Conservation (phyloP, 169 alveolate genomes). For the Plasmodium fragile region DNA sequence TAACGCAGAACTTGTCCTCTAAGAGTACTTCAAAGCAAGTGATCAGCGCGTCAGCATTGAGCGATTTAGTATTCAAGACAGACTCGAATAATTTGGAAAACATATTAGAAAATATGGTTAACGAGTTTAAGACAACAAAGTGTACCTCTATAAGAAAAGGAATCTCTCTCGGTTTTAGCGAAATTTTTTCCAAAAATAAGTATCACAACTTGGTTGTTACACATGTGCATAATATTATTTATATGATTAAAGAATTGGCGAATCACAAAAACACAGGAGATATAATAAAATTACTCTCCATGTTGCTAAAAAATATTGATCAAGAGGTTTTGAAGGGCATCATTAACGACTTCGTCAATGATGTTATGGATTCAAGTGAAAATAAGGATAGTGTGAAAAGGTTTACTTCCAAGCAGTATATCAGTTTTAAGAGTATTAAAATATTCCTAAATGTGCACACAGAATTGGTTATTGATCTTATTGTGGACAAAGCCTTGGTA, state of each 20-base stretch:
- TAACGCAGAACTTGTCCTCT: slow-evolving; percentile 74
- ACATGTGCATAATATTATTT: slow-evolving; percentile 50
- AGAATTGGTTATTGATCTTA: slow-evolving; percentile 43
- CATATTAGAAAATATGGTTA: slow-evolving; percentile 59
- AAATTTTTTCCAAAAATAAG: slow-evolving; percentile 67
- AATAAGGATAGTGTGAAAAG: not conserved
- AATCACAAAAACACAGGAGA: slow-evolving; percentile 44
- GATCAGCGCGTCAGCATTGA: slow-evolving; percentile 66
- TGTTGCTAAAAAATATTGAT: slow-evolving; percentile 45
- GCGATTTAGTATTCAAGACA: slow-evolving; percentile 67
- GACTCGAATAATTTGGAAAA: slow-evolving; percentile 34
- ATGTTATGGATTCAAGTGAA: not conserved
- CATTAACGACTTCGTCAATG: slow-evolving; percentile 22
- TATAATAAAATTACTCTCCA: slow-evolving; percentile 30
- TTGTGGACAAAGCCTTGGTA: slow-evolving; percentile 23
- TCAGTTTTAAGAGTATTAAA: slow-evolving; percentile 67
- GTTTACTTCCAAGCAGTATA: slow-evolving; percentile 25
- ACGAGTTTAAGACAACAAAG: slow-evolving; percentile 62
- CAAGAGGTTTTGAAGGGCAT: slow-evolving; percentile 13
- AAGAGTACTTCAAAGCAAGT: slow-evolving; percentile 53
- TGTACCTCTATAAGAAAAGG: slow-evolving; percentile 58
- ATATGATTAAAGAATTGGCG: slow-evolving; percentile 75
- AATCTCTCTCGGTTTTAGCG: slow-evolving; percentile 63
- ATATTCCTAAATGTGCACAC: slow-evolving; percentile 61
- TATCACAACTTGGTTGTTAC: slow-evolving; percentile 31